These are phyloP conservation scores for Glebionis coronaria DNA, from an alignment of 129 eudicot species.

Conservation along the genomic window DNA sequence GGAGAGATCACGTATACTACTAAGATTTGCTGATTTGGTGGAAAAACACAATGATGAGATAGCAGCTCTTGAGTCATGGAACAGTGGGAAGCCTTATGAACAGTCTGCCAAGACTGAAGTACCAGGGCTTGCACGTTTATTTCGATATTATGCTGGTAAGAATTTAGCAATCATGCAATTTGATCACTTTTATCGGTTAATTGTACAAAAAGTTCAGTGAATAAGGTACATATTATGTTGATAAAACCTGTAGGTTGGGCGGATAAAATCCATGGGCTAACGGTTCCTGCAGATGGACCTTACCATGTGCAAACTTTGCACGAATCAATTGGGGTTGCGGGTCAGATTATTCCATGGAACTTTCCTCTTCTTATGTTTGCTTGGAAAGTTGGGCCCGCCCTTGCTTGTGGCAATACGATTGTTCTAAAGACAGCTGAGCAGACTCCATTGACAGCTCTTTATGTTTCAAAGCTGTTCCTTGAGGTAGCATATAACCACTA, in stretches of 20 bases:
- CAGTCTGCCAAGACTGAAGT: slow-evolving; percentile 43
- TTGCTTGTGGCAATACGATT: slow-evolving; percentile 52
- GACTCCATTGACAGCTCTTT: slow-evolving; percentile 60
- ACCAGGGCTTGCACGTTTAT: slow-evolving; percentile 47
- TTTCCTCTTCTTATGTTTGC: slow-evolving; percentile 68
- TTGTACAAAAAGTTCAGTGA: neutral
- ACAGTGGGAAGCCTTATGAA: slow-evolving; percentile 52
- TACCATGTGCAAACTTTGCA: slow-evolving; percentile 55
- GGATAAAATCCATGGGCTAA: slow-evolving; percentile 67
- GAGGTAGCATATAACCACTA: too few species aligned
- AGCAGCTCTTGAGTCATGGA: slow-evolving; percentile 65
- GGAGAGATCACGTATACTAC: slow-evolving; percentile 48
- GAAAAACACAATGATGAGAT: slow-evolving; percentile 56
- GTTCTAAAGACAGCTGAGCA: slow-evolving; percentile 58
- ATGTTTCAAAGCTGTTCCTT: slow-evolving; percentile 41
- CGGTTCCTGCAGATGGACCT: slow-evolving; percentile 63
- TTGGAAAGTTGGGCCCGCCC: slow-evolving; percentile 69
- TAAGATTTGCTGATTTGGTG: slow-evolving; percentile 55
- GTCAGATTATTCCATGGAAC: slow-evolving; percentile 66
- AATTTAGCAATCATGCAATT: too few species aligned
- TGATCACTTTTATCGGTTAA: neutral
- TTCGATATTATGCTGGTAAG: slow-evolving; percentile 61
- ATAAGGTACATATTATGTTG: neutral
- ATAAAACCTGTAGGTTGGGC: slow-evolving; percentile 50
- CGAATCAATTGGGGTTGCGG: slow-evolving; percentile 62